Conservation (phyloP, 116 monocot genomes). For the Cymodocea nodosa region DNA sequence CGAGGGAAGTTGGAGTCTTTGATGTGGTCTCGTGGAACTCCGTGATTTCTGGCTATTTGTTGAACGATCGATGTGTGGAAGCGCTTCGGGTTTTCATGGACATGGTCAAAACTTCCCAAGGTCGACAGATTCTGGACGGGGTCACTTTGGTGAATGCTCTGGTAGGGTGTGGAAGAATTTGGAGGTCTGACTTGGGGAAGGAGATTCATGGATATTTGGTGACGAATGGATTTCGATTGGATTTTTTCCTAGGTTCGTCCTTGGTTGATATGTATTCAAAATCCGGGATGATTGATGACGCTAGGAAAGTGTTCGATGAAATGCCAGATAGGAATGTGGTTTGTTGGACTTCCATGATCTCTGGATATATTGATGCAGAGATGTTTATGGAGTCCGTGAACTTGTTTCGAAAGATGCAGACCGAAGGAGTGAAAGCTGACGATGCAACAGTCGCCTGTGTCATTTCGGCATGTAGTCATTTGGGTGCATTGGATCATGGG, state of each 20-base stretch:
- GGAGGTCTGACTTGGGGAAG: slow-evolving; percentile 16
- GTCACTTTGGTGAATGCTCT: slow-evolving; percentile 35
- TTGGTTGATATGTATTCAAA: slow-evolving; percentile 54
- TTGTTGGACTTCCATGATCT: slow-evolving; percentile 66
- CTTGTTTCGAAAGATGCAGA: slow-evolving; percentile 62
- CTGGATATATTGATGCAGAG: slow-evolving; percentile 30
- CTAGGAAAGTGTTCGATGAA: slow-evolving; percentile 44
- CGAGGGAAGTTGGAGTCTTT: not conserved
- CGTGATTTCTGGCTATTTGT: slow-evolving; percentile 44
- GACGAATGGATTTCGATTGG: not conserved
- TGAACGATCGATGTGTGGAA: slow-evolving; percentile 16
- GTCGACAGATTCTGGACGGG: slow-evolving; percentile 16
- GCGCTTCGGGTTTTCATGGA: slow-evolving; percentile 23
- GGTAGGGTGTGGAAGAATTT: slow-evolving; percentile 31
- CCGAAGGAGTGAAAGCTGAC: slow-evolving; percentile 36
- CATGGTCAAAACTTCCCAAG: slow-evolving; percentile 23
- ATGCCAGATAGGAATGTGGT: slow-evolving; percentile 41
- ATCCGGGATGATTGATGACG: slow-evolving; percentile 35
- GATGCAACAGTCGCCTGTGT: slow-evolving; percentile 41
- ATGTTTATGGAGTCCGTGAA: slow-evolving; percentile 31
- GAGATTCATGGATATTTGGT: slow-evolving; percentile 13
- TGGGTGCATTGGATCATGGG: slow-evolving; percentile 64
- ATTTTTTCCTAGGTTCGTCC: slow-evolving; percentile 26
- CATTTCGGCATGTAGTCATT: slow-evolving; percentile 57
- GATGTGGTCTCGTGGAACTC: slow-evolving; percentile 75